Conservation (phyloP, 495 filamentous ascomycete genomes). For the Talaromyces liani region DNA sequence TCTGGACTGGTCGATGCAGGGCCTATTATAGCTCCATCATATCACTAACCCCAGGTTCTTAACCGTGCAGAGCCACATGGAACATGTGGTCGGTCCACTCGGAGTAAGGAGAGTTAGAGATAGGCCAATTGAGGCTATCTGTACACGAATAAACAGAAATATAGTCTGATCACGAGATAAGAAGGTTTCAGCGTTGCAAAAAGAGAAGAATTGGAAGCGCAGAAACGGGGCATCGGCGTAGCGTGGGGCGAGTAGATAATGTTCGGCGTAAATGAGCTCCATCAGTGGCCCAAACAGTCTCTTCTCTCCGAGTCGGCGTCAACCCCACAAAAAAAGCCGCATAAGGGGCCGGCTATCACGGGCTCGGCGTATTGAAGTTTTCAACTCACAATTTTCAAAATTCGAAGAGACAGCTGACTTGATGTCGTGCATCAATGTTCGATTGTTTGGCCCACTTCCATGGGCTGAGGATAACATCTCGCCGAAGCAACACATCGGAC, state of each 20-base stretch:
- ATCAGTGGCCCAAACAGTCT: not conserved
- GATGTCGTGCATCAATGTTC: not conserved
- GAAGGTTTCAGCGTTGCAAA: not conserved
- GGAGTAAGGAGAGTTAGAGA: conserved; percentile 6
- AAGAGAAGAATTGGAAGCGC: not conserved
- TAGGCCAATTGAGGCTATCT: conserved; percentile 1
- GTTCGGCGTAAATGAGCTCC: not conserved
- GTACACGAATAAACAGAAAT: not conserved
- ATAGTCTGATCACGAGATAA: not conserved
- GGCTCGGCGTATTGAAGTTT: not conserved
- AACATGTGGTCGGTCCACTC: not conserved
- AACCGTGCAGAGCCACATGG: not conserved
- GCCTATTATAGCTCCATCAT: not conserved
- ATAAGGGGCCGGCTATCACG: not conserved
- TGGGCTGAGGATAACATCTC: not conserved
- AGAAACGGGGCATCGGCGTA: not conserved
- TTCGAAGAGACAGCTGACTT: not conserved
- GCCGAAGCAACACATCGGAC: not conserved
- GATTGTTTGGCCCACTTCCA: not conserved
- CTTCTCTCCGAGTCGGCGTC: not conserved
- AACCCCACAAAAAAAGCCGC: not conserved
- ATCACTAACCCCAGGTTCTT: conserved; percentile 1
- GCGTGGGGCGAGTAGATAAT: not conserved
- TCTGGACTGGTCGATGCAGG: not conserved
- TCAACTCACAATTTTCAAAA: not conserved